phyloP scores from a whole-genome alignment of 208 protist genomes.

The Acanthamoeba rhysodes region DNA sequence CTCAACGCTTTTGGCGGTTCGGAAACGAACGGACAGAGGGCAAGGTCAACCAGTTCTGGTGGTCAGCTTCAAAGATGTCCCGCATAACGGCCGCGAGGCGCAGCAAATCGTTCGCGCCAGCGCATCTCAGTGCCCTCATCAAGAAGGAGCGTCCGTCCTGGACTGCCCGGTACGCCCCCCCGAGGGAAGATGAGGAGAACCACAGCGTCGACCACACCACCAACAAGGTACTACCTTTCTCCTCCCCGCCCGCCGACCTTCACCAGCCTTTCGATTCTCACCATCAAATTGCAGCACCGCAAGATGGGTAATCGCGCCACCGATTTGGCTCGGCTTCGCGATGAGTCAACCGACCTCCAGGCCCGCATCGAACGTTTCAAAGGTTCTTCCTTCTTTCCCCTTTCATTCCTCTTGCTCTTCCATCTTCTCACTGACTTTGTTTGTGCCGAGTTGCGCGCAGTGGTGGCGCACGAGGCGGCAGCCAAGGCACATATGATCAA shows the following conservation, averaged over 20 bases:
- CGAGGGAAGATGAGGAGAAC: not conserved
- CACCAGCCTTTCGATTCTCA: not conserved
- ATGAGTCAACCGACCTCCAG: conserved; percentile 18
- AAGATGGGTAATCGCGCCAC: not conserved
- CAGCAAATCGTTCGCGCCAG: conserved; percentile 12
- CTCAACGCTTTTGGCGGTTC: no score
- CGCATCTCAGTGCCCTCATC: not conserved
- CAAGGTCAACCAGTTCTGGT: not conserved
- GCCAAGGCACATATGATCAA: conserved; percentile 29
- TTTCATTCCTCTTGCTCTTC: not conserved
- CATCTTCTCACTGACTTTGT: not conserved
- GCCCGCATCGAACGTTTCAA: conserved; percentile 41
- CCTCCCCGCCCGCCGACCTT: not conserved
- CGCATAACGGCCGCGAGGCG: not conserved
- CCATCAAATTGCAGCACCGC: not conserved
- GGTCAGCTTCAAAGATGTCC: not conserved
- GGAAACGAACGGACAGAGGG: no score
- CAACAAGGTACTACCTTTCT: not conserved
- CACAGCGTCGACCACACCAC: not conserved
- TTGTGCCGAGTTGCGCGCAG: not conserved
- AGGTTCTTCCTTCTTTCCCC: not conserved
- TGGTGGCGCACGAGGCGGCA: conserved; percentile 10
- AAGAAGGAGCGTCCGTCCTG: conserved; percentile 7
- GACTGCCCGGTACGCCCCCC: not conserved
- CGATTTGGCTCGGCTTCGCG: not conserved